A percentile compares a stretch with the other conserved stretches of the same genome.
phyloP scores from a whole-genome alignment of 1,139 yeast genomes.

The Scheffersomyces cryptocercus region DNA sequence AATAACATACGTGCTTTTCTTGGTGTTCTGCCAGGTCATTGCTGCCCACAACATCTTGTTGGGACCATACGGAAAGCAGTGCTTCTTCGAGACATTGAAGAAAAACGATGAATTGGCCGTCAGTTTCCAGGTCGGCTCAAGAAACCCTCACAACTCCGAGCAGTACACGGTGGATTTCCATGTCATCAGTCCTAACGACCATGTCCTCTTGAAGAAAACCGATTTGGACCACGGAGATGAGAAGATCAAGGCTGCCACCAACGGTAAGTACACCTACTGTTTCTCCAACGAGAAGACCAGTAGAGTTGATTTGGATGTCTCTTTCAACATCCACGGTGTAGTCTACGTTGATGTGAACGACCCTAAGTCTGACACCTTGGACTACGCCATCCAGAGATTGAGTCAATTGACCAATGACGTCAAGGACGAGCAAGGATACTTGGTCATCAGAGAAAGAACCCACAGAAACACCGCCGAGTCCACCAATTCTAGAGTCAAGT shows the following conservation, averaged over 20 bases:
- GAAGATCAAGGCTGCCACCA: conserved; percentile 58
- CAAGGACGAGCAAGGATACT: conserved; percentile 88
- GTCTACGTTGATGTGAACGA: conserved; percentile 85
- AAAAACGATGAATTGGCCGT: conserved; percentile 85
- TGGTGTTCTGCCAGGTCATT: conserved; percentile 18
- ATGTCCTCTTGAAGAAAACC: conserved; percentile 47
- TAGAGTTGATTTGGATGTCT: conserved; percentile 81
- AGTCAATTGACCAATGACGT: conserved; percentile 80
- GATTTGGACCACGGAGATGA: conserved; percentile 83
- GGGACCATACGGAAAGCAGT: conserved; percentile 84
- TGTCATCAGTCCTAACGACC: conserved; percentile 62
- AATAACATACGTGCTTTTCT: neutral
- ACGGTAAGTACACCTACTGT: conserved; percentile 86
- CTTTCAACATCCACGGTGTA: conserved; percentile 94
- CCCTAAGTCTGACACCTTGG: conserved; percentile 79
- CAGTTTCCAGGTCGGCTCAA: conserved; percentile 91
- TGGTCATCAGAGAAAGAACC: conserved; percentile 93
- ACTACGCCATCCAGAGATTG: conserved; percentile 78
- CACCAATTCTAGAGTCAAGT: conserved; percentile 93
- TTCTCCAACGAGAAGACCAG: conserved; percentile 83
- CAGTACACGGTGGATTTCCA: conserved; percentile 79
- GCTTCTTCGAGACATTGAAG: conserved; percentile 83
- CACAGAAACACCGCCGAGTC: conserved; percentile 99
- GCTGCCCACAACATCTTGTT: conserved; percentile 78
- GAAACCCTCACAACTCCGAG: conserved; percentile 76